Conservation (phyloP, 2,329 filamentous ascomycete species). For the Ophiocordyceps camponoti-leonardi region DNA sequence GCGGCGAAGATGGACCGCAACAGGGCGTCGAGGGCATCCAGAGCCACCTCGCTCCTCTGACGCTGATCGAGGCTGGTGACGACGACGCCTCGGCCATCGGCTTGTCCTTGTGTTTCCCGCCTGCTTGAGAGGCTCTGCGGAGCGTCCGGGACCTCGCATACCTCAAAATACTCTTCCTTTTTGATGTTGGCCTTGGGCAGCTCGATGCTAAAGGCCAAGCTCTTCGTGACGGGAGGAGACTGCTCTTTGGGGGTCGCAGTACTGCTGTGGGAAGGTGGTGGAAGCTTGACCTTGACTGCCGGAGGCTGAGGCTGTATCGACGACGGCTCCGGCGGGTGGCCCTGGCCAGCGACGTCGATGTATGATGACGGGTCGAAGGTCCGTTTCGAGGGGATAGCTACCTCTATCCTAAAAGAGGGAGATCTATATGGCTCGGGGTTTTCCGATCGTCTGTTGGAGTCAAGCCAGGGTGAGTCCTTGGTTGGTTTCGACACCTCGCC, state of each 20-base stretch:
- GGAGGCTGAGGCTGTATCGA: constrained; percentile 5
- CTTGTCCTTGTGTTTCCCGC: constrained; percentile 32
- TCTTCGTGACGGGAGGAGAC: constrained; percentile 4
- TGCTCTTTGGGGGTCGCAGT: constrained; percentile 2
- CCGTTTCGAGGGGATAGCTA: constrained; percentile 27
- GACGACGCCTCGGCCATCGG: constrained; percentile 37
- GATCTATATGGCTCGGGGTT: constrained; percentile 15
- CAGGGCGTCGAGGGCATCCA: constrained; percentile 52
- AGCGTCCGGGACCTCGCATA: constrained; percentile 27
- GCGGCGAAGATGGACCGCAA: constrained; percentile 59
- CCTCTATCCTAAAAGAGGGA: constrained; percentile 25
- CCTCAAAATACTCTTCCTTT: constrained; percentile 33
- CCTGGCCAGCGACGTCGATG: constrained; percentile 12
- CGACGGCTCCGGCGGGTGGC: constrained; percentile 3
- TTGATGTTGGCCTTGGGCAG: constrained; percentile 26
- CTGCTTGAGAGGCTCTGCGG: constrained; percentile 30
- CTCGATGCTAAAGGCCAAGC: constrained; percentile 27
- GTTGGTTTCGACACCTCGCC: constrained; percentile 11
- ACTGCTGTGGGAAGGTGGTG: constrained; percentile 2
- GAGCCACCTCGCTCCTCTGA: constrained; percentile 59
- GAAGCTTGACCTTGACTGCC: constrained; percentile 2
- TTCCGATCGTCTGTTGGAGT: constrained; percentile 5
- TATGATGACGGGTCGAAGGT: constrained; percentile 20
- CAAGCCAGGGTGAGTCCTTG: constrained; percentile 5
- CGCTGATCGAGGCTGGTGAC: constrained; percentile 58